Conservation (phyloP, 768 basidiomycete species). For the Coprinopsis sp. region DNA sequence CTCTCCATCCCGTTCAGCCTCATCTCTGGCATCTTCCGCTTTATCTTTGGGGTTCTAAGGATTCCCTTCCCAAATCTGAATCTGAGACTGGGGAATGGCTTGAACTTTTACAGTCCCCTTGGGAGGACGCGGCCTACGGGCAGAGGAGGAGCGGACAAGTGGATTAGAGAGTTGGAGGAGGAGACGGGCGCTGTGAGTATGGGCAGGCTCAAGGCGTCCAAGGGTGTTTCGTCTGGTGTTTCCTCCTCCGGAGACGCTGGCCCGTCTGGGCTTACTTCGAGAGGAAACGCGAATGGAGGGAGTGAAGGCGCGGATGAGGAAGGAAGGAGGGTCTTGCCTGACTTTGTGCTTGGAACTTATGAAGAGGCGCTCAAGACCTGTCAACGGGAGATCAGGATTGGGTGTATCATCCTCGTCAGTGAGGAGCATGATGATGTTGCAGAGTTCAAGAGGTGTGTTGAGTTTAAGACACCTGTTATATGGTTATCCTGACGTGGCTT, state of each 20-base stretch:
- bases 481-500: neutral
- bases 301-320: conserved; percentile 22
- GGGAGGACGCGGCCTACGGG: conserved; percentile 29
- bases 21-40: conserved; percentile 55
- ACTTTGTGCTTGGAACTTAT: conserved; percentile 78
- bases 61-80: conserved; percentile 60
- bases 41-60: conserved; percentile 61
- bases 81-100: conserved; percentile 41
- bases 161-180: conserved; percentile 79
- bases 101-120: conserved; percentile 42
- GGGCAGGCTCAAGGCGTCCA: conserved; percentile 32
- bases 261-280: conserved; percentile 42
- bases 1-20: conserved; percentile 58
- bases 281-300: conserved; percentile 20
- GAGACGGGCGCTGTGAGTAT: conserved; percentile 74
- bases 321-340: conserved; percentile 58
- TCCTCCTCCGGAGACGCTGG: conserved; percentile 34
- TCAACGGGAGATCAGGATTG: conserved; percentile 67
- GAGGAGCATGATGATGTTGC: conserved; percentile 87
- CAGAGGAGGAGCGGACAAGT: conserved; percentile 60
- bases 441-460: conserved; percentile 74
- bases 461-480: neutral
- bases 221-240: conserved; percentile 31
- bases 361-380: conserved; percentile 71
- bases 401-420: conserved; percentile 79